A percentile compares a stretch with the other conserved stretches of the same genome.
These are phyloP conservation scores for Apiotrichum montevideense DNA, from an alignment of 1,284 basidiomycete genomes.

Conservation along the genomic window DNA sequence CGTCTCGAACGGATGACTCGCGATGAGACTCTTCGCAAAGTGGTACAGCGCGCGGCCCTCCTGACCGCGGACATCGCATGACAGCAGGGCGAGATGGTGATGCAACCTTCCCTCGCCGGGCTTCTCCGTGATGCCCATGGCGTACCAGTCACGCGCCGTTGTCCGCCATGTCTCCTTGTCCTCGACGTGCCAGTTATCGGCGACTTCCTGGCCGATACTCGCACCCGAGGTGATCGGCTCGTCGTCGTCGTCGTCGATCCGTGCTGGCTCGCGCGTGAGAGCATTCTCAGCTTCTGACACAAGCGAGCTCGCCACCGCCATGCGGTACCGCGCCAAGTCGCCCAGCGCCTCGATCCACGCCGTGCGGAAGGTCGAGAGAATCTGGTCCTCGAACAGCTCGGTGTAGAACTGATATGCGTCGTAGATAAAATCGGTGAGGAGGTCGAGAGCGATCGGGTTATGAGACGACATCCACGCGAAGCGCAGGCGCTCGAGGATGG, in stretches of 20 bases:
- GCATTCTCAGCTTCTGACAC: slow-evolving; percentile 35
- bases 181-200: slow-evolving; percentile 76
- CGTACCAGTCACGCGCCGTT: slow-evolving; percentile 91
- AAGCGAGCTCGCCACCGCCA: slow-evolving; percentile 66
- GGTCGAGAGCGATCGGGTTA: slow-evolving; percentile 52
- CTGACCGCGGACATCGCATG: slow-evolving; percentile 70
- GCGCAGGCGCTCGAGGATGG: slow-evolving; percentile 80
- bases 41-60: slow-evolving; percentile 86
- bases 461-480: slow-evolving; percentile 56
- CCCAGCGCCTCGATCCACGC: slow-evolving; percentile 95
- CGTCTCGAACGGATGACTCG: slow-evolving; percentile 75
- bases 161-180: slow-evolving; percentile 89
- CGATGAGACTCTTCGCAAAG: slow-evolving; percentile 91
- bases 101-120: slow-evolving; percentile 89
- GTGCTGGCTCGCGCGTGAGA: neutral
- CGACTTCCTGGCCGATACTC: slow-evolving; percentile 82
- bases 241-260: slow-evolving; percentile 23
- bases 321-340: slow-evolving; percentile 87
- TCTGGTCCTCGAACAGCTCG: slow-evolving; percentile 75
- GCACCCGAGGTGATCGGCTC: slow-evolving; percentile 48
- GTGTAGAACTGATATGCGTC: slow-evolving; percentile 94
- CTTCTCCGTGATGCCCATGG: slow-evolving; percentile 73
- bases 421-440: slow-evolving; percentile 85
- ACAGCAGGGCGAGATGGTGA: slow-evolving; percentile 86
- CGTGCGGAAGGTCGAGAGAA: slow-evolving; percentile 62